Conservation (phyloP, 768 basidiomycete genomes). For the Trametopsis cervina region DNA sequence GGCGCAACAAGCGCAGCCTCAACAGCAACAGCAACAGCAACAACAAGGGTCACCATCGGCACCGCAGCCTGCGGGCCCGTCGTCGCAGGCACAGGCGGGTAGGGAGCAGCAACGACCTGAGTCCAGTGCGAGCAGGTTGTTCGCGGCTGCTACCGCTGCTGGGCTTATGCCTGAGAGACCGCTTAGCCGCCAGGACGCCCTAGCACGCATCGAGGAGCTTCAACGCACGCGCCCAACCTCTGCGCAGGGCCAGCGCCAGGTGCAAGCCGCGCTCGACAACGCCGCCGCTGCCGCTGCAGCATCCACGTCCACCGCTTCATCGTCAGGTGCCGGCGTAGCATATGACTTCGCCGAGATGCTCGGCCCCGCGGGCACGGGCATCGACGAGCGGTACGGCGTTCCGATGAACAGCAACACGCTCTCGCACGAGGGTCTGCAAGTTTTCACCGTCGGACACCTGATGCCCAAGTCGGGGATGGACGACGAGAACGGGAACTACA, state of each 20-base stretch:
- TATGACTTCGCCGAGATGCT: constrained; percentile 13
- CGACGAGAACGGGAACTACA: constrained; percentile 56
- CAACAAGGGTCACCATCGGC: background rate
- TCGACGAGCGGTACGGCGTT: constrained; percentile 19
- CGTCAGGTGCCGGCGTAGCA: constrained; percentile 4
- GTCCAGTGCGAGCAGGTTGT: constrained; percentile 23
- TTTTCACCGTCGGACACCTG: constrained; percentile 75
- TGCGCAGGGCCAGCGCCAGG: constrained; percentile 13
- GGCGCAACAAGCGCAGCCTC: background rate
- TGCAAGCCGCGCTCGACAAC: constrained; percentile 8
- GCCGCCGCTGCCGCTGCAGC: constrained; percentile 4
- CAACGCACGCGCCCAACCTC: constrained; percentile 31
- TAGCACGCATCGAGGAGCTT: constrained; percentile 49
- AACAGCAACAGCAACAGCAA: background rate
- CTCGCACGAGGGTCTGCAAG: constrained; percentile 62
- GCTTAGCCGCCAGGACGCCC: constrained; percentile 36
- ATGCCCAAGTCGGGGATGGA: constrained; percentile 46
- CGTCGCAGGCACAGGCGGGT: background rate
- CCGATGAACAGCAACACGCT: constrained; percentile 14
- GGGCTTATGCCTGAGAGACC: constrained; percentile 26
- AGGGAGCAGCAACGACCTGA: constrained; percentile 17
- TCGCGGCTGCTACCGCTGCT: constrained; percentile 20
- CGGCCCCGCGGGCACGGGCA: constrained; percentile 5
- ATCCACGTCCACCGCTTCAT: background rate
- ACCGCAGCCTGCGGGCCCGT: constrained; percentile 2